A percentile compares a stretch with the other conserved stretches of the same genome.
Evolutionary conservation across 176 grass and related monocot genomes (phyloP).

Genomic region (Carex parvula): DNA sequence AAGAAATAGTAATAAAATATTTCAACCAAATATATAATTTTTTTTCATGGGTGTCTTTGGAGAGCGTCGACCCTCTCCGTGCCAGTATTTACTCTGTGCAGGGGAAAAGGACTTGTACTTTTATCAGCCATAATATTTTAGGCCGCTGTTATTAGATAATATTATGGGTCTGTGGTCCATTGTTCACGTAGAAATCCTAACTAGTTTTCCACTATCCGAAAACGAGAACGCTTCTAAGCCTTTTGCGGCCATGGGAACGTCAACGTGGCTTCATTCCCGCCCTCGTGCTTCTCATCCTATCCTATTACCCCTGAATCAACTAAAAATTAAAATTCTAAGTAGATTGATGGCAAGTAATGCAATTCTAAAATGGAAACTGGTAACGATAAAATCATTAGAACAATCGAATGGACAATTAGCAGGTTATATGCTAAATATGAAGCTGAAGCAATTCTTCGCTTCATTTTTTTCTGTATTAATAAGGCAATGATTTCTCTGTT

Average conservation of each 20-base stretch:
- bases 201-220: neutral
- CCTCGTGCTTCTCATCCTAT: constrained; percentile 1
- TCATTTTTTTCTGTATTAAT: too few relatives aligned
- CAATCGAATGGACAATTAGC: neutral
- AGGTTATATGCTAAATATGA: too few relatives aligned
- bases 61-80: neutral
- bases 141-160: neutral
- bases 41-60: neutral
- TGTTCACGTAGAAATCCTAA: neutral
- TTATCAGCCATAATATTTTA: neutral
- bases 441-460: too few relatives aligned
- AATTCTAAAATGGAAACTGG: neutral
- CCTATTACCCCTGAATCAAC: neutral
- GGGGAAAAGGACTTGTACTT: neutral
- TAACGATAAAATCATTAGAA: neutral
- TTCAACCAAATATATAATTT: too few relatives aligned
- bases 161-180: constrained; percentile 15
- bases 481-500: too few relatives aligned
- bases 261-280: neutral
- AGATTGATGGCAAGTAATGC: neutral
- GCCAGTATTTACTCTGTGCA: constrained; percentile 6
- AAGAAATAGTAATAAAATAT: too few relatives aligned
- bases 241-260: neutral
- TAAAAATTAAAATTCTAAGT: neutral
- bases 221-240: neutral